Evolutionary conservation across 208 protist species (phyloP).

Genomic region (Trypanosomatidae sp.): DNA sequence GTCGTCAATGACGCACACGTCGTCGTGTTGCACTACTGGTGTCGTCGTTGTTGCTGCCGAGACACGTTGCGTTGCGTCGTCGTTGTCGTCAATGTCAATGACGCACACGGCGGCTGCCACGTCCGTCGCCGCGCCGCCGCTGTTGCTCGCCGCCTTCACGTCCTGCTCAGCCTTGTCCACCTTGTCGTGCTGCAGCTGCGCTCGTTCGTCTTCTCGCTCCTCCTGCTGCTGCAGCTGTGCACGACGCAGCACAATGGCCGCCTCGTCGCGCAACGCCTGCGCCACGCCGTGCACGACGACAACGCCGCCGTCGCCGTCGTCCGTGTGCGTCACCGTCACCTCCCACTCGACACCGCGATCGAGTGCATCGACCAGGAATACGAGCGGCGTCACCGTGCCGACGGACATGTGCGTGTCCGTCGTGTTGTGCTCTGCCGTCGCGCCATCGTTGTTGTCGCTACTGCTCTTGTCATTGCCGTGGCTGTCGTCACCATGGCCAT

Average conservation of each 20-base stretch:
- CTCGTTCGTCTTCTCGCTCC: constrained; percentile 1
- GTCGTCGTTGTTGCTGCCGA: no score
- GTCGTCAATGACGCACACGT: no score
- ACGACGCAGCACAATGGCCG: constrained; percentile 3
- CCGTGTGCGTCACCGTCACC: constrained; percentile 24
- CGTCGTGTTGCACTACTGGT: background rate
- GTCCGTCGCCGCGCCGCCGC: background rate
- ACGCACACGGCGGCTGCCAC: background rate
- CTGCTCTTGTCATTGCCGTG: background rate
- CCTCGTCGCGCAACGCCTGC: constrained; percentile 5
- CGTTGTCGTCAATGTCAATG: background rate
- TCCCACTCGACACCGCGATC: constrained; percentile 55
- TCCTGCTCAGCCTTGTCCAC: background rate
- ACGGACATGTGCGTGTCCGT: no score
- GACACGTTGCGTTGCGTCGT: constrained; percentile 3
- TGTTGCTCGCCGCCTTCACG: no score
- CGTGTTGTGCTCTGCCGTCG: no score
- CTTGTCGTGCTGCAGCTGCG: background rate
- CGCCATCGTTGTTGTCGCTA: background rate
- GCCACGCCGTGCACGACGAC: constrained; percentile 6
- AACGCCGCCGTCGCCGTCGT: background rate
- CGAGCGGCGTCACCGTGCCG: constrained; percentile 10
- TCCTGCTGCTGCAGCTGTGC: background rate
- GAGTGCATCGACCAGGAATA: constrained; percentile 37
- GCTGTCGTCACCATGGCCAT: background rate